Conservation (phyloP, 164 flowering plant genomes). For the Euptelea pleiosperma region DNA sequence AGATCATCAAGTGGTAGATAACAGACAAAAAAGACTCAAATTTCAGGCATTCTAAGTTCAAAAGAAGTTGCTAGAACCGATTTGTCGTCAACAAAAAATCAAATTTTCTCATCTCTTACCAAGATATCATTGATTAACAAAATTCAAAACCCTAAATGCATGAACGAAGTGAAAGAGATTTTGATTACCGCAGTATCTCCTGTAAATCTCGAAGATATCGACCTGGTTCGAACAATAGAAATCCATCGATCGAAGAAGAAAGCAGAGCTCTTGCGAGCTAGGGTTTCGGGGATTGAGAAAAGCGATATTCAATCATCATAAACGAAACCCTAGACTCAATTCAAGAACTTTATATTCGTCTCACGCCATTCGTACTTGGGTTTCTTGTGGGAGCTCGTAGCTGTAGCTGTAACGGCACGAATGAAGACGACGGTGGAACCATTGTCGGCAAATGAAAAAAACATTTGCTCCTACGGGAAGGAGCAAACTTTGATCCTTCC, state of each 20-base stretch:
- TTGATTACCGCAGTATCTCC: slow-evolving; percentile 44
- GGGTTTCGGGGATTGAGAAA: no score
- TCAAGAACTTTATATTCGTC: no score
- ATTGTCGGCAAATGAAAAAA: no score
- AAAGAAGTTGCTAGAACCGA: neutral
- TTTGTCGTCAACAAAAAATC: neutral
- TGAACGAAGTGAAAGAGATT: neutral
- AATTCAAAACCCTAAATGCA: neutral
- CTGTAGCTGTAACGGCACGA: no score
- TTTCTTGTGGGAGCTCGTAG: no score
- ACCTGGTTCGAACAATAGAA: slow-evolving; percentile 13
- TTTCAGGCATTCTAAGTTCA: neutral
- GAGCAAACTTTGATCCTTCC: no score
- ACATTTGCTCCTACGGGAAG: no score
- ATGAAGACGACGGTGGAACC: no score
- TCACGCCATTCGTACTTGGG: no score
- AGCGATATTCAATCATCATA: no score
- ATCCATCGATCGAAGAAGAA: slow-evolving; percentile 12
- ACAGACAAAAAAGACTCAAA: neutral
- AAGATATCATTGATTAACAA: neutral
- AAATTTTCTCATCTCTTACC: neutral
- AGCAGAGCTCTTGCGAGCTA: no score
- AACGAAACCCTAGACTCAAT: no score
- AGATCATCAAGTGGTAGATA: neutral
- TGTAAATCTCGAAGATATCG: slow-evolving; percentile 45